These are phyloP conservation scores for Rhizophlyctis rosea DNA, from an alignment of 192 early-diverging fungal species.

Conservation along the genomic window DNA sequence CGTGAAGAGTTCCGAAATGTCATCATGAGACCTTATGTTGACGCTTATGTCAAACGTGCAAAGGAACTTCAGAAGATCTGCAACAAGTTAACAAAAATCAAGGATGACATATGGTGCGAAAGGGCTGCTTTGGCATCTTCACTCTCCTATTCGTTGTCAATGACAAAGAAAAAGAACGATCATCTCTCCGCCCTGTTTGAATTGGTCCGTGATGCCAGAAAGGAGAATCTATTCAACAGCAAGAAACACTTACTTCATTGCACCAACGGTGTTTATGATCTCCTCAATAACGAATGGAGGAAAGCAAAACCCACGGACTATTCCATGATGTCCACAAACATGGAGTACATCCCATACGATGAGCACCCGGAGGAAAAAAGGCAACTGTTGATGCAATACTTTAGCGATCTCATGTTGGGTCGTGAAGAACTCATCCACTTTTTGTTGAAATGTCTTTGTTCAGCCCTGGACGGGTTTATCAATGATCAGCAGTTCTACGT, in stretches of 20 bases:
- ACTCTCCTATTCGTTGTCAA: not conserved
- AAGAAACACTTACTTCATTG: not conserved
- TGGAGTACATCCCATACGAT: not conserved
- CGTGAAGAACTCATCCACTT: not conserved
- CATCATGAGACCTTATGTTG: not conserved
- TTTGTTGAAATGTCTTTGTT: not conserved
- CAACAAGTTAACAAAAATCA: not conserved
- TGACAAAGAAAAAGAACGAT: conserved; percentile 2
- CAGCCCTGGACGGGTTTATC: not conserved
- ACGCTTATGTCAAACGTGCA: not conserved
- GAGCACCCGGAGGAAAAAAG: conserved; percentile 4
- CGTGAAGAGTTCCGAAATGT: not conserved
- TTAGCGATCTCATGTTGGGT: not conserved
- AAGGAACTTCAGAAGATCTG: not conserved
- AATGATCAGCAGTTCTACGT: not conserved
- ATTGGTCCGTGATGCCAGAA: conserved; percentile 3
- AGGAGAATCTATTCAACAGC: conserved; percentile 2
- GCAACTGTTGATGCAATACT: not conserved
- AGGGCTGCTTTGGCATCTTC: too few relatives aligned
- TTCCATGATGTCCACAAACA: conserved; percentile 9
- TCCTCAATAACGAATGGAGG: not conserved
- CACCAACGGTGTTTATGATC: conserved; percentile 1
- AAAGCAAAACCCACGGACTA: not conserved
- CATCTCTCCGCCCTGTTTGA: conserved; percentile 1
- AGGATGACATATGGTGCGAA: too few relatives aligned